Evolutionary conservation across 1,284 basidiomycete genomes (phyloP), one percentile per base, ranked within the genome.

Genomic region (Cutaneotrichosporon mucoides): DNA sequence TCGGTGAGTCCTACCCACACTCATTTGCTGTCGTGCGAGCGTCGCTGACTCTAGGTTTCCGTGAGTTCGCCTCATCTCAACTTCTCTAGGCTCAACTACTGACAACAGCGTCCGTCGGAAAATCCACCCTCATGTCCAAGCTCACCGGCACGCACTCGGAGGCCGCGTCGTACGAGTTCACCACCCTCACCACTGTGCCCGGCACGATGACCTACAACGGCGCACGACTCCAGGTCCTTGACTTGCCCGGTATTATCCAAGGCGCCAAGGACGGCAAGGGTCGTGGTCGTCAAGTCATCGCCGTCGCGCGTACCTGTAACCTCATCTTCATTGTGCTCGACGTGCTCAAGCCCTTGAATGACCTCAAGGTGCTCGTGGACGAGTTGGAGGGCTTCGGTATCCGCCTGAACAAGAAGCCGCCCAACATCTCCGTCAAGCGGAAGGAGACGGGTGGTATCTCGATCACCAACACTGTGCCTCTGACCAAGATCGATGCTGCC

Each of bases 311-410:
- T 64, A 98, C 96, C 49, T 99, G 96, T 78, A 94, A 99, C 77
- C 86, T 99, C 51, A 98, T 99, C 67, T 99, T 98, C 78, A 98
- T 99, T 75, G 90, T 99, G 36, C 85, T 99, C 44, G 96, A 99
- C 72, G 96, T 99, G 11, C 84, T 96, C 44, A 99, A 99, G 80
- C 96, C 96, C 10, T 84, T 99, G 33, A 89, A 88, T 46, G 95
- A 99, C 82, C 92, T 99, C 73, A 88, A 85, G 57, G 81, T 96
- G 70, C 90, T 99, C 63, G 92, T 96, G 77, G 76, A 83, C 47
- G 95, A 99, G 78, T 79, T 99, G 64, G 95, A 99, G 83, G 93
- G 93, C 36, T 97, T 98, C 68, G 95, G 95, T 6, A 97, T 98
- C 69, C 85, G 94, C 50, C 82, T 99, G 59, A 99, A 99, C 82